Conservation (phyloP, 192 early-diverging fungal genomes). For the Coemansia biformis region DNA sequence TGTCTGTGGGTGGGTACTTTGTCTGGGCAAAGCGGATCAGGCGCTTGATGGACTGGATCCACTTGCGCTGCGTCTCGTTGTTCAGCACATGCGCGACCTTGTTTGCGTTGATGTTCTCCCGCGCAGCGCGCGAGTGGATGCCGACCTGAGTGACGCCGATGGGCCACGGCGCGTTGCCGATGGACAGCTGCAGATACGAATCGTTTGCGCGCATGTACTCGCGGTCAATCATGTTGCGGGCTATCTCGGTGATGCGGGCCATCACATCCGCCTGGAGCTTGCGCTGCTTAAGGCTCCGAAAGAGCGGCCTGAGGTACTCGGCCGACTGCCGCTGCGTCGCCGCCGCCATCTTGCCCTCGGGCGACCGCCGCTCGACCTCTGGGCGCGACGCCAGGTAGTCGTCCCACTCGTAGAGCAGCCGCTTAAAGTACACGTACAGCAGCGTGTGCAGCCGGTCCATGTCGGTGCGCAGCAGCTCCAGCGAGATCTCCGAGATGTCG, state of each 20-base stretch:
- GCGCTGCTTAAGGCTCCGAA: slow-evolving; percentile 72
- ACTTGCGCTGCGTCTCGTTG: slow-evolving; percentile 93
- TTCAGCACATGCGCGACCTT: slow-evolving; percentile 98
- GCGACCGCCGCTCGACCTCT: slow-evolving; percentile 73
- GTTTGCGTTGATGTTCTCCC: slow-evolving; percentile 91
- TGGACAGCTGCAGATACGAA: slow-evolving; percentile 85
- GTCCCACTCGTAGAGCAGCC: slow-evolving; percentile 83
- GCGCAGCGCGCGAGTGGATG: slow-evolving; percentile 95
- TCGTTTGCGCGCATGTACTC: slow-evolving; percentile 92
- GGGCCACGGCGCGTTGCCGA: slow-evolving; percentile 98
- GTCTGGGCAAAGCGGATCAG: slow-evolving; percentile 94
- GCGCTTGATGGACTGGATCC: slow-evolving; percentile 97
- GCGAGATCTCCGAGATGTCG: slow-evolving; percentile 68
- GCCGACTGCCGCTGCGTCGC: slow-evolving; percentile 79
- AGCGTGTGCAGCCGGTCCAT: slow-evolving; percentile 66
- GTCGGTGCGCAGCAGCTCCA: slow-evolving; percentile 71
- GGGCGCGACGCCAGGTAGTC: slow-evolving; percentile 65
- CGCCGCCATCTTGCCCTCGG: slow-evolving; percentile 72
- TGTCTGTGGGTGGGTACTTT: slow-evolving; percentile 79
- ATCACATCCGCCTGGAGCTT: slow-evolving; percentile 78
- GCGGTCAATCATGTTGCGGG: slow-evolving; percentile 71
- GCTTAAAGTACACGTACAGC: slow-evolving; percentile 80
- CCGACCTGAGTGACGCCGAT: slow-evolving; percentile 94
- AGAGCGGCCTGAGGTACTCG: slow-evolving; percentile 90
- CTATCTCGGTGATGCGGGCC: slow-evolving; percentile 87